phyloP scores from a whole-genome alignment of 228 moss, liverwort and hornwort species.

The Sphagnum fallax region DNA sequence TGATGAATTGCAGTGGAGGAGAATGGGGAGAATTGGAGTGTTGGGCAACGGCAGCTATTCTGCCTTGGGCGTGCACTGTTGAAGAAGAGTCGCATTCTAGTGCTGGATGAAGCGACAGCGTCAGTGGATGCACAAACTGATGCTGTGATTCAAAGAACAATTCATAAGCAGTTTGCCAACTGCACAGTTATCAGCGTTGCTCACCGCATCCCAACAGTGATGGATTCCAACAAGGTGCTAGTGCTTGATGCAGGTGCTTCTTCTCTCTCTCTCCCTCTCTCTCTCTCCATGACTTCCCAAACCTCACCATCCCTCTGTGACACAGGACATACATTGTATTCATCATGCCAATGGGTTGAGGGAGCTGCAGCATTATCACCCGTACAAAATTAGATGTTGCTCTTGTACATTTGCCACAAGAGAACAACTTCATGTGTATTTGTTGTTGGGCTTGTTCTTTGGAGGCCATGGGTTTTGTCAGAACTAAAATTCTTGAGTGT shows the following conservation, averaged over 20 bases:
- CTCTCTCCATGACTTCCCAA: neutral
- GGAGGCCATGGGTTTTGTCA: neutral
- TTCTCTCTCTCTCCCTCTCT: neutral
- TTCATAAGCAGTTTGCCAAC: conserved; percentile 31
- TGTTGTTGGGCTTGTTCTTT: neutral
- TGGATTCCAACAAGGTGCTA: conserved; percentile 50
- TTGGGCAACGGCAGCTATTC: conserved; percentile 51
- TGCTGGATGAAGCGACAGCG: conserved; percentile 54
- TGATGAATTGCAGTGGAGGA: conserved; percentile 33
- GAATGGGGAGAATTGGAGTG: conserved; percentile 59
- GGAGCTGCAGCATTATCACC: neutral
- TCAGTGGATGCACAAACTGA: conserved; percentile 57
- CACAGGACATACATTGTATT: neutral
- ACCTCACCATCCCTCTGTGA: neutral
- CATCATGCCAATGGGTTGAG: neutral
- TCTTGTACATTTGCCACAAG: neutral
- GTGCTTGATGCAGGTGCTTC: conserved; percentile 47
- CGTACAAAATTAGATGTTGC: neutral
- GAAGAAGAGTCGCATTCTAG: conserved; percentile 39
- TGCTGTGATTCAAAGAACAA: conserved; percentile 42
- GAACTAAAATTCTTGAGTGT: neutral
- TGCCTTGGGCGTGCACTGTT: conserved; percentile 46
- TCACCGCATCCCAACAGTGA: conserved; percentile 51
- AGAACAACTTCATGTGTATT: neutral
- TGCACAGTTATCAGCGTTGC: conserved; percentile 57